phyloP scores from a whole-genome alignment of 306 rosid species.

The Sicyos baderoa region DNA sequence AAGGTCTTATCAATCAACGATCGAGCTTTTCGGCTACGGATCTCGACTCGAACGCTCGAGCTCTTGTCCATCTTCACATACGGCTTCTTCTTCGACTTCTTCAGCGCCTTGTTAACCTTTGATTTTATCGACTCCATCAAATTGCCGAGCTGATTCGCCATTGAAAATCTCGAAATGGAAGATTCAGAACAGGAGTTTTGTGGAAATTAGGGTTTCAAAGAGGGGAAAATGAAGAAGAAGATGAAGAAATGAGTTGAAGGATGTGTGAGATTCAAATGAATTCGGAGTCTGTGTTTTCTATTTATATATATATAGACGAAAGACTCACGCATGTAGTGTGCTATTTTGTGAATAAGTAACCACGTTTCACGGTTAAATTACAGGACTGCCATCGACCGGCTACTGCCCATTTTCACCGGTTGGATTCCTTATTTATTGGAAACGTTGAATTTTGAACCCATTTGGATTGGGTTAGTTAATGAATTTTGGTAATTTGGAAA shows the following conservation, averaged over 20 bases:
- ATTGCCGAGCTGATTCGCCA: slow-evolving; percentile 57
- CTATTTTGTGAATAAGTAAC: neutral
- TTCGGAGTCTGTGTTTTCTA: neutral
- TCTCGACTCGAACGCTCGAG: slow-evolving; percentile 82
- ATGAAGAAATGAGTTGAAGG: neutral
- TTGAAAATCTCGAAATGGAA: slow-evolving; percentile 9
- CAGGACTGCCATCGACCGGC: neutral
- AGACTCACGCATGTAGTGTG: slow-evolving; percentile 2
- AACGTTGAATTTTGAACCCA: neutral
- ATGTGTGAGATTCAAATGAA: neutral
- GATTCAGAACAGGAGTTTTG: neutral
- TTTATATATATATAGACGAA: neutral
- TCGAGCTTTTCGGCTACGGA: slow-evolving; percentile 85
- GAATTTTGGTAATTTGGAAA: too few species aligned
- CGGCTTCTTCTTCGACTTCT: slow-evolving; percentile 50
- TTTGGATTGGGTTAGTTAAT: neutral
- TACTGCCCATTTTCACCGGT: neutral
- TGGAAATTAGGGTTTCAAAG: slow-evolving; percentile 4
- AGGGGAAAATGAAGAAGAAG: neutral
- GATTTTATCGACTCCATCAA: slow-evolving; percentile 73
- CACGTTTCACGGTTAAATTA: neutral
- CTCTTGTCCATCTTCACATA: slow-evolving; percentile 88
- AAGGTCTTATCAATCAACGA: slow-evolving; percentile 73
- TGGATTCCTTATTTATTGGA: neutral
- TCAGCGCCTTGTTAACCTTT: slow-evolving; percentile 51